These are phyloP conservation scores for Trichosporon asahii DNA, from an alignment of 1,284 basidiomycete species.

Conservation along the genomic window DNA sequence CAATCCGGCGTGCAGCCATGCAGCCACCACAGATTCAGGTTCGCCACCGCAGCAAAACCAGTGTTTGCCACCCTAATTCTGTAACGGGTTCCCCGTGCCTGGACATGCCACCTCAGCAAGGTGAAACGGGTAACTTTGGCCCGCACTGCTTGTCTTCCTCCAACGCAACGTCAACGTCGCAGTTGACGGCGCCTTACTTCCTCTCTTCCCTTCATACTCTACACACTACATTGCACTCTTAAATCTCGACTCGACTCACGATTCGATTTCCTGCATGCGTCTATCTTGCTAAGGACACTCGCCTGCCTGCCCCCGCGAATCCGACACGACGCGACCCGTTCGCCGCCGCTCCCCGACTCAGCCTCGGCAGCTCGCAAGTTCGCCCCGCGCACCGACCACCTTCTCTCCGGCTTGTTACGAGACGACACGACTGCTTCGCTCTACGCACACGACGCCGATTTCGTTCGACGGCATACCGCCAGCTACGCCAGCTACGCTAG, in stretches of 20 bases:
- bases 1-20: too few species aligned
- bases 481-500: too few species aligned
- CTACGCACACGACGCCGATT: too few species aligned
- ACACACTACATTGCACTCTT: too few species aligned
- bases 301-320: too few species aligned
- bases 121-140: background rate
- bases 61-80: background rate
- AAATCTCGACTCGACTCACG: background rate
- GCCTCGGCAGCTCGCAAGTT: too few species aligned
- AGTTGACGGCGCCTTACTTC: too few species aligned
- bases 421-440: background rate
- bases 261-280: background rate
- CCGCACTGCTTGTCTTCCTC: background rate
- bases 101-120: background rate
- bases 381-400: background rate
- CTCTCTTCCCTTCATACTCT: too few species aligned
- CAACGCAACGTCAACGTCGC: too few species aligned
- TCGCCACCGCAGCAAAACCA: background rate
- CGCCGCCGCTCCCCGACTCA: background rate
- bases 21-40: background rate
- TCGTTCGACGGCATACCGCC: too few species aligned
- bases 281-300: background rate
- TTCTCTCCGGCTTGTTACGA: background rate
- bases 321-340: too few species aligned
- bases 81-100: slow-evolving; percentile 5